phyloP scores from a whole-genome alignment of 345 rosid species.

The Hypericum perforatum region DNA sequence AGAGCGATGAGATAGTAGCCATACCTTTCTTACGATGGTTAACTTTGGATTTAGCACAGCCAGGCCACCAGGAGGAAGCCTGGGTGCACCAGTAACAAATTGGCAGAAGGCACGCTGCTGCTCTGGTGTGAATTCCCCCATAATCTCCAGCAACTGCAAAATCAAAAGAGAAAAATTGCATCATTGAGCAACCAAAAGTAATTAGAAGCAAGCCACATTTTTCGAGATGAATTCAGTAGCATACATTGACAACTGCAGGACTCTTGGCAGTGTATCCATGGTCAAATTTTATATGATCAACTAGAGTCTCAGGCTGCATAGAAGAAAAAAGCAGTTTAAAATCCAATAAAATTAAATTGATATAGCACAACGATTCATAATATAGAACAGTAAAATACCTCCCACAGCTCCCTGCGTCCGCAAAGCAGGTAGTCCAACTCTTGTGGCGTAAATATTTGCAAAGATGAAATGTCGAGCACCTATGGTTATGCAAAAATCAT shows the following conservation, averaged over 20 bases:
- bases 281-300: slow-evolving; percentile 95
- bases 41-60: slow-evolving; percentile 92
- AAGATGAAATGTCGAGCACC: slow-evolving; percentile 86
- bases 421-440: slow-evolving; percentile 93
- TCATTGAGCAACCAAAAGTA: not conserved
- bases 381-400: slow-evolving; percentile 35
- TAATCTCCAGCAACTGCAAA: slow-evolving; percentile 77
- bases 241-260: slow-evolving; percentile 75
- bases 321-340: slow-evolving; percentile 1
- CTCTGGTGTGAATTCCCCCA: slow-evolving; percentile 96
- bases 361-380: not conserved
- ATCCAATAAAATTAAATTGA: not conserved
- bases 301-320: slow-evolving; percentile 73
- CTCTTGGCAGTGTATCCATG: slow-evolving; percentile 97
- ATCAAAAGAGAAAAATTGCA: slow-evolving; percentile 6
- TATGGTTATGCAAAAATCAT: slow-evolving; percentile 13
- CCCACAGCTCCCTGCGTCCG: slow-evolving; percentile 97
- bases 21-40: slow-evolving; percentile 97
- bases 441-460: slow-evolving; percentile 83
- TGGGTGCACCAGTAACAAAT: slow-evolving; percentile 98
- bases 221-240: slow-evolving; percentile 11
- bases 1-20: too few relatives aligned
- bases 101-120: slow-evolving; percentile 97
- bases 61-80: slow-evolving; percentile 97
- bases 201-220: not conserved